A percentile compares a stretch with the other conserved stretches of the same genome.
Conservation (phyloP, 208 protist species). For the Leishmania arabica region DNA sequence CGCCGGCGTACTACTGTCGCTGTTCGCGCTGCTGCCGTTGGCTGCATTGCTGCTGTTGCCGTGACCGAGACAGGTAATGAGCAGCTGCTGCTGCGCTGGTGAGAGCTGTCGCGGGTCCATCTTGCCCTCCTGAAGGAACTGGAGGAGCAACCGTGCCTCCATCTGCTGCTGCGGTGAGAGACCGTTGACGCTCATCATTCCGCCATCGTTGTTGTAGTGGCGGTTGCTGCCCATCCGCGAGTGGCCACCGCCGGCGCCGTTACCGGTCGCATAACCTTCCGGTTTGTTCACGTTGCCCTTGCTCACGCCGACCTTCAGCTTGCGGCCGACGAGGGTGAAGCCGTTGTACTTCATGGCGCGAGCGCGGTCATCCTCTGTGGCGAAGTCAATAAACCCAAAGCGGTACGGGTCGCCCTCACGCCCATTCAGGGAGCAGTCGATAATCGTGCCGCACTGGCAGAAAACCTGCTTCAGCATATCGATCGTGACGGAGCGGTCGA, state of each 20-base stretch:
- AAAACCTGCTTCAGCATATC: slow-evolving; percentile 84
- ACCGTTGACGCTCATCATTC: slow-evolving; percentile 14
- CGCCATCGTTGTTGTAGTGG: neutral
- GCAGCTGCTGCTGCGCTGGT: slow-evolving; percentile 53
- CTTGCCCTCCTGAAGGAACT: slow-evolving; percentile 70
- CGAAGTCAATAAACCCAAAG: slow-evolving; percentile 91
- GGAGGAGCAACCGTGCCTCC: slow-evolving; percentile 59
- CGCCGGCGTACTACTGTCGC: neutral
- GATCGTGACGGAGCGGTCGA: slow-evolving; percentile 78
- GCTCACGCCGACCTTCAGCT: slow-evolving; percentile 85
- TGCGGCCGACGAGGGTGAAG: slow-evolving; percentile 71
- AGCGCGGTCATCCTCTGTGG: slow-evolving; percentile 72
- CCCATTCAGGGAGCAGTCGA: slow-evolving; percentile 88
- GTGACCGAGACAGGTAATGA: slow-evolving; percentile 16
- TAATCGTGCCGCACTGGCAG: slow-evolving; percentile 76
- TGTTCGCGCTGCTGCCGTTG: slow-evolving; percentile 1
- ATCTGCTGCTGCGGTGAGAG: slow-evolving; percentile 53
- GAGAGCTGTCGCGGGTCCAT: slow-evolving; percentile 71
- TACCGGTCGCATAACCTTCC: slow-evolving; percentile 28
- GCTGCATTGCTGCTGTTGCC: slow-evolving; percentile 1
- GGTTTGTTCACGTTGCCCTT: slow-evolving; percentile 79
- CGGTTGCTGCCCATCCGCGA: slow-evolving; percentile 6
- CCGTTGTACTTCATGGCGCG: slow-evolving; percentile 89
- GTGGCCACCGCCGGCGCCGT: slow-evolving; percentile 12
- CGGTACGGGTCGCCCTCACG: slow-evolving; percentile 77